phyloP scores from a whole-genome alignment of 192 early-diverging fungal genomes.

The Geranomyces michiganensis region DNA sequence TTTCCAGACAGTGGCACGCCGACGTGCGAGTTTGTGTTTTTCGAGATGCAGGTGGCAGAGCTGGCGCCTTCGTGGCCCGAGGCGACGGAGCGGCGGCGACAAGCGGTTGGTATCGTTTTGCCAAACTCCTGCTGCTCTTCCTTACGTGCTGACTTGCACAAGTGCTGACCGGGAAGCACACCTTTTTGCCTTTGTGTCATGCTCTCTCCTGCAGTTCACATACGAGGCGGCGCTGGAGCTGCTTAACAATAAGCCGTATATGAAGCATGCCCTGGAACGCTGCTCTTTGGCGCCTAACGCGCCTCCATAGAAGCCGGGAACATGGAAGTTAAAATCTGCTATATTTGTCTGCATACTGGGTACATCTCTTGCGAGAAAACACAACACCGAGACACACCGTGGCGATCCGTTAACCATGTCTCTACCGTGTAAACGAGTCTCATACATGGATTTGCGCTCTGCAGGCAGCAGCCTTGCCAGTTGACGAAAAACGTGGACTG shows the following conservation, averaged over 20 bases:
- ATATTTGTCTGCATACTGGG: too few relatives aligned
- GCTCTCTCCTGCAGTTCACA: neutral
- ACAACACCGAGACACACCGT: too few relatives aligned
- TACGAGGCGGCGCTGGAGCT: neutral
- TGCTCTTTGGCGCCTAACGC: neutral
- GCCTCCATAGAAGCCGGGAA: too few relatives aligned
- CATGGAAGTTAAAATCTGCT: too few relatives aligned
- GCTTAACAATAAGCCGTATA: neutral
- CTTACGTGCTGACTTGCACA: too few relatives aligned
- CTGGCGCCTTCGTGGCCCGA: constrained; percentile 11
- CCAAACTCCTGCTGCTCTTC: neutral
- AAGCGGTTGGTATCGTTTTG: neutral
- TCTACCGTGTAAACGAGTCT: too few relatives aligned
- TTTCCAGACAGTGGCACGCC: constrained; percentile 1
- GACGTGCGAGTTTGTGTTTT: constrained; percentile 22
- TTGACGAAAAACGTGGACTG: too few relatives aligned
- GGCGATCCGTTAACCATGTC: too few relatives aligned
- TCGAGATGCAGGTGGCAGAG: constrained; percentile 14
- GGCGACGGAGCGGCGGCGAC: neutral
- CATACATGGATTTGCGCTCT: too few relatives aligned
- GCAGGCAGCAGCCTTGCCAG: too few relatives aligned
- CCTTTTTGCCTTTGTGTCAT: too few relatives aligned
- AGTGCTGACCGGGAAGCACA: neutral
- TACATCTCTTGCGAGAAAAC: too few relatives aligned
- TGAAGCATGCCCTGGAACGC: neutral